Base-by-base conservation (phyloP, 164 flowering plant genomes). In the Liriodendron chinense region DNA sequence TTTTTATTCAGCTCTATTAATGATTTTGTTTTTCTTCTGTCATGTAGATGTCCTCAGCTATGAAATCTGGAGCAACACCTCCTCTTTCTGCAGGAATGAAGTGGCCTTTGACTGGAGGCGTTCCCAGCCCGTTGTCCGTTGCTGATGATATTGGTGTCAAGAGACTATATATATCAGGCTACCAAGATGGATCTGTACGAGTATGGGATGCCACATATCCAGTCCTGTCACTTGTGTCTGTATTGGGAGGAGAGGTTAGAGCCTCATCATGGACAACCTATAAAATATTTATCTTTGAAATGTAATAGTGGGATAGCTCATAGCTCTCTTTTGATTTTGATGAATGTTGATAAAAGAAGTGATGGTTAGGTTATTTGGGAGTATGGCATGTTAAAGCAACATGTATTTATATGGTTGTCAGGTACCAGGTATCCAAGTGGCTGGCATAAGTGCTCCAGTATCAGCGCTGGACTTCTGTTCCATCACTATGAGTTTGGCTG, bases 101-200 rank as follows among this genome's bases (percentile, higher is more conserved):
- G 78, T 91, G 95, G 97, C 92, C 89, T 71, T 76, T 94, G 81
- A 90, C 90, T 67, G 97, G 98, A 49, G 97, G 96, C 26, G 87
- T 92, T 68, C 86, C 83, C 70, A 82, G 84, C 75, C 84, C 83
- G 49, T 18, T 83, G 49, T 80, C 89, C 59, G 64, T 69, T 49
- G 47, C 81, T 61, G 85, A 85, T 75, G 83, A 73, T 71, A 68
- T 66, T 48, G 74, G 70, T 68, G 74, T 86, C 53, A 82, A 83
- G 73, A 85, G 84, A 76, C 61, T 93, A 48, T 94, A 84, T 75
- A 75, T 89, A 66, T 88, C 86, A 24, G 96, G 98, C 76, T 94
- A 91, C 82, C 79, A 83, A 68, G 91, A 94, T 90, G 98, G 97
- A 76, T 87, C 98, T 68, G 86, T 89, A 69, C 80, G 92, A 74